Conservation (phyloP, 1,284 basidiomycete species). For the Cutaneotrichosporon dermatis region DNA sequence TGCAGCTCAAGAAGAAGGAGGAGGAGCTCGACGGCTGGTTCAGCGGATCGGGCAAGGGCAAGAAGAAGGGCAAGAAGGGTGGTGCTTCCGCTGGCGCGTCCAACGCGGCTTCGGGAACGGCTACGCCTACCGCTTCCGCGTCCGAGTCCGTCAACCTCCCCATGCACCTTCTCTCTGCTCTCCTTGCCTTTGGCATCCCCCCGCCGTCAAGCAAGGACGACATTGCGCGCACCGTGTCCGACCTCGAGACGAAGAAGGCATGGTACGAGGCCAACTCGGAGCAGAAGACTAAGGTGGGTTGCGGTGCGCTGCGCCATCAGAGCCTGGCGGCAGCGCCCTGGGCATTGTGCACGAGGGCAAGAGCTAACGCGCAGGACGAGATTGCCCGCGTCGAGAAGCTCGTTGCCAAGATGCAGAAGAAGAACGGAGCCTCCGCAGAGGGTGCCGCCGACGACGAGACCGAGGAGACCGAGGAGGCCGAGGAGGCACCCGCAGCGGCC, state of each 20-base stretch:
- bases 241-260: conserved; percentile 87
- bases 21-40: conserved; percentile 81
- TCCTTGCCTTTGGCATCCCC: conserved; percentile 83
- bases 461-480: conserved; percentile 6
- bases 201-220: conserved; percentile 76
- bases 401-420: conserved; percentile 53
- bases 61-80: conserved; percentile 66
- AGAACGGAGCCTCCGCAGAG: conserved; percentile 21
- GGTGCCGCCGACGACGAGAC: conserved; percentile 1
- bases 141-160: conserved; percentile 68
- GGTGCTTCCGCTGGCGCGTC: conserved; percentile 29
- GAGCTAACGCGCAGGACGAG: conserved; percentile 50
- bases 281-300: conserved; percentile 46
- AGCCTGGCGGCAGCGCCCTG: no score
- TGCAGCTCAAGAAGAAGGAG: conserved; percentile 84
- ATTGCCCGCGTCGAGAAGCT: conserved; percentile 63
- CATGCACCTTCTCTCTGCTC: conserved; percentile 76
- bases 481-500: not conserved
- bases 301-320: no score
- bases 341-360: no score
- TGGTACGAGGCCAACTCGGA: conserved; percentile 76
- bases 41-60: conserved; percentile 58
- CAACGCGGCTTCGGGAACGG: conserved; percentile 14
- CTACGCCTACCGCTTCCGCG: conserved; percentile 25
- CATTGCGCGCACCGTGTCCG: conserved; percentile 76